Evolutionary conservation across 2,329 filamentous ascomycete species (phyloP), one percentile per base, ranked within the genome.

Genomic region (Fusarium miscanthi): DNA sequence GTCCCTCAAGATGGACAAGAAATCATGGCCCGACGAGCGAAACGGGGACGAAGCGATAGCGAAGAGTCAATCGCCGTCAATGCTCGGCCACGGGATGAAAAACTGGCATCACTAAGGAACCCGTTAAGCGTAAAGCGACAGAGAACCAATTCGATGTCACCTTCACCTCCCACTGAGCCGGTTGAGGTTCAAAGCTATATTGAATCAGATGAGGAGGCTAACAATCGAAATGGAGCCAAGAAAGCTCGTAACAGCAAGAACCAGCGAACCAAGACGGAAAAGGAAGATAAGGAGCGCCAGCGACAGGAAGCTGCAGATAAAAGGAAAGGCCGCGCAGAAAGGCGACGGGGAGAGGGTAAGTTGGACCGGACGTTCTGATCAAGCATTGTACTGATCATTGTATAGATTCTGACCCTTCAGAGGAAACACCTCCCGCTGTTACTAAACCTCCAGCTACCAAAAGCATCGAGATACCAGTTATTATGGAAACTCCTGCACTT

Each of bases 41-140:
- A 99, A 84, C 88, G 96, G 78, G 92, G 91, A 69, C 90, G 95
- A 70, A 97, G 96, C 78, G 94, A 96, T 69, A 97, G 94, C 79
- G 94, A 98, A 88, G 94, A 97, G 95, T 98, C 87, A 83, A 94
- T 90, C 35, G 52, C 63, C 59, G 67, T 76, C 25, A 60, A 57
- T 53, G 63, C 49, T 46, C 58, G 68, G 42, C 63, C 52, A 66
- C 35, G 63, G 58, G 63, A 77, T 76, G 59, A 70, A 45, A 75
- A 74, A 63, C 59, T 77, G 57, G 74, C 63, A 63, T 63, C 56
- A 56, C 73, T 69, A 76, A 97, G 94, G 75, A 91, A 91, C 79
- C 90, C 89, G 65, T 88, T 91, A 72, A 89, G 86, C 68, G 83
- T 89, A 53, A 98, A 98, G 84, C 89, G 95, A 74, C 94, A 94